Evolutionary conservation across 441 rosid genomes (phyloP), one percentile per base, ranked within the genome.

Genomic region (Lepidium campestre): DNA sequence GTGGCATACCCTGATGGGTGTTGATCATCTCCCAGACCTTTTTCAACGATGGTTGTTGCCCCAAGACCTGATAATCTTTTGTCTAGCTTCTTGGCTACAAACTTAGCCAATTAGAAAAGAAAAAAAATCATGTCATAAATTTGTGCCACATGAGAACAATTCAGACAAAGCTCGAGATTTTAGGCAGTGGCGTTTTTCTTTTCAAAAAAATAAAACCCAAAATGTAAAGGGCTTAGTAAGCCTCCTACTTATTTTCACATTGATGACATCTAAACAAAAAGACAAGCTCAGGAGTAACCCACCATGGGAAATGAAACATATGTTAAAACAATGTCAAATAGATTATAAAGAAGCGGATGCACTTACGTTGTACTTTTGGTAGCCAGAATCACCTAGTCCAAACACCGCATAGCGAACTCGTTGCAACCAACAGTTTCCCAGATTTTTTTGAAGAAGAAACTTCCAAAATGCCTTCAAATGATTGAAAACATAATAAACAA

Each of bases 31-130:
- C 98, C 99, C 66, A 94, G 81, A 70, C 99, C 94, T 78, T 82
- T 85, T 63, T 85, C 96, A 78, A 89, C 56, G 71, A 91, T 68
- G 62, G 83, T 50, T 45, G 57, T 75, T 5, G 90, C 98, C 57
- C 97, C 98, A 65, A 94, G 94, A 82, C 85, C 91, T 23, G 77
- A 78, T 72, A 94, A 88, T 65, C 99, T 91, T 75, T 84, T 85
- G 79, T 91, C 97, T 70, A 94, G 86, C 82, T 80, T 94, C 85
- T 94, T 94, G 60, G 97, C 97, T 73, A 81, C 97, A 91, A 89
- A 89, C 99, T 91, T 81, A 82, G 66, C 70, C 76, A 77, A 77
- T 46, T 49, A 63, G 59, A 57, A 65, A 17, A 57, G 20, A 68
- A 57, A 57, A 27, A 68, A 57, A 62, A 27, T 20, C 56, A 48